Evolutionary conservation across 208 protist species (phyloP).

Genomic region (Trypanosoma theileri): DNA sequence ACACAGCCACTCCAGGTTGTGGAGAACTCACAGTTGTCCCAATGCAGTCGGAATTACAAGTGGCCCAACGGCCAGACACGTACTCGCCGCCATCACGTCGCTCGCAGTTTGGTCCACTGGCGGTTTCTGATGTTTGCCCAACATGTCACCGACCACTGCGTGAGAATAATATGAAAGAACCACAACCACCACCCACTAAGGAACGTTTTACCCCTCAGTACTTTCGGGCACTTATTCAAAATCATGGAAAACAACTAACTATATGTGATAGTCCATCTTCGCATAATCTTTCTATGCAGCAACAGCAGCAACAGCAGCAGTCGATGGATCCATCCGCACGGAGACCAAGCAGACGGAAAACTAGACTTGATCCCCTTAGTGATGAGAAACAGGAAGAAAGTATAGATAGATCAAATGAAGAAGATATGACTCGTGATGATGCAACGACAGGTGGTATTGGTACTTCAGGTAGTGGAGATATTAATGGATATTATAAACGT

Average conservation of each 20-base stretch:
- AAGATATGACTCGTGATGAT: not conserved
- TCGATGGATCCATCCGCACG: not conserved
- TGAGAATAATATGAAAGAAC: not conserved
- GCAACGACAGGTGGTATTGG: not conserved
- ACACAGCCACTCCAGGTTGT: not conserved
- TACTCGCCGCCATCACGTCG: not conserved
- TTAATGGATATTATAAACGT: slow-evolving; percentile 68
- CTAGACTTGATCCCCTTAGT: not conserved
- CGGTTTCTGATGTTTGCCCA: slow-evolving; percentile 26
- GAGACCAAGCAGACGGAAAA: not conserved
- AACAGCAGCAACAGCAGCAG: slow-evolving; percentile 1
- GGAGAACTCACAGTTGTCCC: slow-evolving; percentile 28
- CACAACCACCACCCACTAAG: not conserved
- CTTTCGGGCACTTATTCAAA: slow-evolving; percentile 47
- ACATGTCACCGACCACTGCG: slow-evolving; percentile 33
- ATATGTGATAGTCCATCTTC: slow-evolving; percentile 39
- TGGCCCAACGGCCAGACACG: not conserved
- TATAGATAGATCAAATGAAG: not conserved
- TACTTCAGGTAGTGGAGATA: slow-evolving; percentile 4
- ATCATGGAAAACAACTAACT: slow-evolving; percentile 28
- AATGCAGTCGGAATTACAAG: slow-evolving; percentile 9
- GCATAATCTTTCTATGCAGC: not conserved
- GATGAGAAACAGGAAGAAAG: slow-evolving; percentile 3
- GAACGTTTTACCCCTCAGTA: slow-evolving; percentile 57
- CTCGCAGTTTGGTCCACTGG: not conserved